Base-by-base conservation (phyloP, 257 asterid species). In the Verbena officinalis region DNA sequence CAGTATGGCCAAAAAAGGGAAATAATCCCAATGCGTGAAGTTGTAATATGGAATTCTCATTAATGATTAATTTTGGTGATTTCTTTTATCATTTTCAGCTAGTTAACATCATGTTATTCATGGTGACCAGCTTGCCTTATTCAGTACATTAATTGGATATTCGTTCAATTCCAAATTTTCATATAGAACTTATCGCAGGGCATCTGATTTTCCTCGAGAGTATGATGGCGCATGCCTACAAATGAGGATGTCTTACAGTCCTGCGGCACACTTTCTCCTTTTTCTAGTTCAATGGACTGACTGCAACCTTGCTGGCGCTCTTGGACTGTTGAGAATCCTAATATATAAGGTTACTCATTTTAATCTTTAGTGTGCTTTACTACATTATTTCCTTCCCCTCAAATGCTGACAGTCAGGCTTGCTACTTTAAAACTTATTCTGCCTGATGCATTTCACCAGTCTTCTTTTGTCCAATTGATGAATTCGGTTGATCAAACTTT, bases 271-370 rank as follows among this genome's bases (percentile, higher is more conserved):
- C 62, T 73, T 92, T 60, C 81, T 92, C 74, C 95, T 89, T 60
- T 92, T 92, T 71, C 84, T 92, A 23, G 98, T 92, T 23, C 97
- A 89, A 36, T 92, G 98, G 98, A 87, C 96, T 34, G 97, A 89
- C 62, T 89, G 95, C 76, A 76, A 87, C 74, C 96, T 92, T 13
- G 98, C 98, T 1, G 98, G 98, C 50, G 93, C 98, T 60, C 98
- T 92, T 33, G 98, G 98, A 40, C 81, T 93, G 62, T 65, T 93
- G 82, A 79, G 98, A 56, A 81, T 93, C 76, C 81, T 93, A 33
- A 90, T 90, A 65, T 93, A 93, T 72, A 93, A 90, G 96, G 98
- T 90, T 11, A 30, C 51, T 51, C 59, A 20, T 72, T 44, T 21
- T 55, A 52, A 50, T 15, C 24, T 33, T 19, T 22, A 38, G 49